These are phyloP conservation scores for Maudiozyma turicensis DNA, from an alignment of 805 yeast species.

Conservation along the genomic window DNA sequence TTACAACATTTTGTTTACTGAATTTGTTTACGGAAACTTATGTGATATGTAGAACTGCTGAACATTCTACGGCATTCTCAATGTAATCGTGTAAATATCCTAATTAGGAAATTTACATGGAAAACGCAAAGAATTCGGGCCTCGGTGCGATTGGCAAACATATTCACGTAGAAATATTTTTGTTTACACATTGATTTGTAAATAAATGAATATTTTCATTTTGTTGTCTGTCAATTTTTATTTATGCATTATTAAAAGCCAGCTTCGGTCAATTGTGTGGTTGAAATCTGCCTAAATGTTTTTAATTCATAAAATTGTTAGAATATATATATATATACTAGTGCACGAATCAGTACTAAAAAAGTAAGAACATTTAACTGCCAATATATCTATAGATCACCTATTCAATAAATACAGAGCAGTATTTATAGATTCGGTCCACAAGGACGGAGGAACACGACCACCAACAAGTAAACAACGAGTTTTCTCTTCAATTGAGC, in stretches of 20 bases:
- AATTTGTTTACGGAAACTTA: background rate
- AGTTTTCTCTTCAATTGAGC: conserved; percentile 7
- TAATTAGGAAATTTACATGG: conserved; percentile 1
- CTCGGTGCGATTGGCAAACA: too few species aligned
- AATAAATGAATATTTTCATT: too few species aligned
- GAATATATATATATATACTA: too few species aligned
- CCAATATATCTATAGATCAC: background rate
- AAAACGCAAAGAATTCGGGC: too few species aligned
- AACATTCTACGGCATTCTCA: background rate
- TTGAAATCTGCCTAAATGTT: background rate
- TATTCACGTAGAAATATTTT: background rate
- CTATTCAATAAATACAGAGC: conserved; percentile 7
- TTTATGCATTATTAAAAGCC: too few species aligned
- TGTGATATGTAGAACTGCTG: background rate
- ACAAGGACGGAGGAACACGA: conserved; percentile 7
- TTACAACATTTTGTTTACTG: background rate
- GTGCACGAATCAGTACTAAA: too few species aligned
- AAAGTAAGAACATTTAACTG: too few species aligned
- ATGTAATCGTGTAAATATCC: conserved; percentile 4
- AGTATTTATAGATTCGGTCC: conserved; percentile 11
- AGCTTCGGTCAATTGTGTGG: too few species aligned
- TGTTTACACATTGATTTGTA: background rate
- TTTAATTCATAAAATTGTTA: too few species aligned
- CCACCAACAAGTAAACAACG: conserved; percentile 5
- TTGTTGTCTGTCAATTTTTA: too few species aligned